Conservation (phyloP, 768 basidiomycete species). For the Steccherinum ochraceum region DNA sequence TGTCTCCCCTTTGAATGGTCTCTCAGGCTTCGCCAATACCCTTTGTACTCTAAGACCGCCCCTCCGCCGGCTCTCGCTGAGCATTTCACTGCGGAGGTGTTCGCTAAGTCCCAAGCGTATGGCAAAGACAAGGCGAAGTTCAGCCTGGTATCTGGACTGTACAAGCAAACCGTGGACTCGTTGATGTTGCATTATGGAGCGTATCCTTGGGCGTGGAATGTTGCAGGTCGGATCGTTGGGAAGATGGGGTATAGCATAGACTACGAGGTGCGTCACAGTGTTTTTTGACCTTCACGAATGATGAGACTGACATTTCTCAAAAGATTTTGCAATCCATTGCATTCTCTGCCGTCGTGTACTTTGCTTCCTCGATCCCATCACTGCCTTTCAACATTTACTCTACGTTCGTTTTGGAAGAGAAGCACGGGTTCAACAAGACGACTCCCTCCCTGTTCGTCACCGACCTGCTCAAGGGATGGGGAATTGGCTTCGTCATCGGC, state of each 20-base stretch:
- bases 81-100: slow-evolving; percentile 65
- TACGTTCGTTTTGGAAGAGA: slow-evolving; percentile 92
- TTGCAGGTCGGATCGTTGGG: slow-evolving; percentile 47
- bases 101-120: slow-evolving; percentile 88
- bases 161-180: slow-evolving; percentile 68
- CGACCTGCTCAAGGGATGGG: slow-evolving; percentile 80
- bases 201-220: slow-evolving; percentile 78
- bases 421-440: slow-evolving; percentile 96
- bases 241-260: slow-evolving; percentile 58
- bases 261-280: slow-evolving; percentile 53
- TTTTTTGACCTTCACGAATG: too few relatives aligned
- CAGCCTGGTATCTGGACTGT: slow-evolving; percentile 65
- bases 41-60: slow-evolving; percentile 67
- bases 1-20: not conserved
- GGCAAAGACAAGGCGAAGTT: slow-evolving; percentile 88
- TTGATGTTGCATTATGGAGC: slow-evolving; percentile 67
- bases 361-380: slow-evolving; percentile 59
- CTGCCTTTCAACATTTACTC: slow-evolving; percentile 78
- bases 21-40: slow-evolving; percentile 69
- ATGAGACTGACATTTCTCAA: not conserved
- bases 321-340: slow-evolving; percentile 83
- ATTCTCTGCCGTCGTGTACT: slow-evolving; percentile 63
- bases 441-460: slow-evolving; percentile 67
- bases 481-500: slow-evolving; percentile 63
- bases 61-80: slow-evolving; percentile 66